phyloP scores from a whole-genome alignment of 768 basidiomycete species.

The Kwoniella heveanensis region DNA sequence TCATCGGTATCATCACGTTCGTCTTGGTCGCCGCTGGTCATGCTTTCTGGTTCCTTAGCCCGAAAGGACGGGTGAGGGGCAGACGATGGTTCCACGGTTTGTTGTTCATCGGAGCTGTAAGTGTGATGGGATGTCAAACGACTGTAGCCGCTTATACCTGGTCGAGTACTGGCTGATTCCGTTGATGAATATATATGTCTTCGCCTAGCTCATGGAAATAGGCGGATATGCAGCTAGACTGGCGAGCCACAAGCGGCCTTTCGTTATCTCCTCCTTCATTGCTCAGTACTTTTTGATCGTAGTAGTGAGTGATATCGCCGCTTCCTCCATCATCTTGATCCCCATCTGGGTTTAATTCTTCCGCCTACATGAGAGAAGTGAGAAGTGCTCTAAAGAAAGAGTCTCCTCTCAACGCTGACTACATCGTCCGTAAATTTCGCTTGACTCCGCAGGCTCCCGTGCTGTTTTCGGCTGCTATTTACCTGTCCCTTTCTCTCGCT shows the following conservation, averaged over 20 bases:
- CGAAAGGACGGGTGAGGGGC: slow-evolving; percentile 15
- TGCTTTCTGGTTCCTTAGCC: slow-evolving; percentile 11
- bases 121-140: slow-evolving; percentile 12
- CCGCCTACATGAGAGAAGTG: too few relatives aligned
- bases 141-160: too few relatives aligned
- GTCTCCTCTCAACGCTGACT: too few relatives aligned
- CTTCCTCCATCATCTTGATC: not conserved
- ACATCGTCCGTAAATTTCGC: too few relatives aligned
- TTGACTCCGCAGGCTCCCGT: slow-evolving; percentile 52
- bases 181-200: too few relatives aligned
- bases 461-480: slow-evolving; percentile 53
- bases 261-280: slow-evolving; percentile 46
- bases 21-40: slow-evolving; percentile 22
- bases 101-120: slow-evolving; percentile 49
- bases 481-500: slow-evolving; percentile 47
- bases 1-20: slow-evolving; percentile 48
- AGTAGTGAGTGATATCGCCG: slow-evolving; percentile 32
- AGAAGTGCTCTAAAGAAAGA: too few relatives aligned
- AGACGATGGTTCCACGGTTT: slow-evolving; percentile 48
- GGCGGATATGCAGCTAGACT: slow-evolving; percentile 53
- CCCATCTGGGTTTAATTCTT: not conserved
- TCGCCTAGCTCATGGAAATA: slow-evolving; percentile 52
- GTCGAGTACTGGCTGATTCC: too few relatives aligned
- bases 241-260: slow-evolving; percentile 43
- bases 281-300: slow-evolving; percentile 55